Evolutionary conservation across 164 flowering plant species (phyloP).

Genomic region (Piper betle): DNA sequence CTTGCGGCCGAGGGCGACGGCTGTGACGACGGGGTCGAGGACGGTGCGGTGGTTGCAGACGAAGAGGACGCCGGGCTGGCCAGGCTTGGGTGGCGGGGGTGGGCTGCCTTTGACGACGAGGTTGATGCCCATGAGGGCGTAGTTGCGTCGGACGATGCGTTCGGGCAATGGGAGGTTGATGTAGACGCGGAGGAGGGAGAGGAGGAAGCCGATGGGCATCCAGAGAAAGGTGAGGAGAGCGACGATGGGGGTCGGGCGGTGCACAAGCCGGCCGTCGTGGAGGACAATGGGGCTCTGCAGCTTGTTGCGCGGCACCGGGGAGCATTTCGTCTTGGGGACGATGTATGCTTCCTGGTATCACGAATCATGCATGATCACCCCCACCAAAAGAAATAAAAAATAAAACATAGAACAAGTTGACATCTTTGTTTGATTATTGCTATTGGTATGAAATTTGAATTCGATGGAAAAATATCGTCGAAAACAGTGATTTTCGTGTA

Average conservation of each 20-base stretch:
- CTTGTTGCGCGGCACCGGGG: conserved; percentile 51
- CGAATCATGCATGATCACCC: background rate
- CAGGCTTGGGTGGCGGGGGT: conserved; percentile 52
- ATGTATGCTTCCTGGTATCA: conserved; percentile 59
- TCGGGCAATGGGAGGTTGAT: conserved; percentile 54
- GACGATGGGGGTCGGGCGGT: conserved; percentile 49
- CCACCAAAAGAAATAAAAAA: background rate
- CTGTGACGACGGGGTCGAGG: conserved; percentile 63
- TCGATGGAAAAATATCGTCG: too few relatives aligned
- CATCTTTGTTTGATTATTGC: too few relatives aligned
- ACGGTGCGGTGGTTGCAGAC: conserved; percentile 38
- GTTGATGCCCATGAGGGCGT: conserved; percentile 44
- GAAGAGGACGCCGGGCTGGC: conserved; percentile 41
- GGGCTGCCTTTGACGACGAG: conserved; percentile 62
- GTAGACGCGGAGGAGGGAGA: conserved; percentile 48
- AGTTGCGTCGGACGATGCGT: conserved; percentile 31
- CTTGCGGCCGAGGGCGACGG: conserved; percentile 60
- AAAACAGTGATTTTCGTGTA: too few relatives aligned
- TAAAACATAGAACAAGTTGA: too few relatives aligned
- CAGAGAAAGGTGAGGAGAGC: conserved; percentile 60
- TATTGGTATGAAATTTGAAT: too few relatives aligned
- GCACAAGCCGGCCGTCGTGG: conserved; percentile 63
- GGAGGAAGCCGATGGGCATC: conserved; percentile 65
- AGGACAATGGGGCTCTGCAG: conserved; percentile 53
- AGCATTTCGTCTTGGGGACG: conserved; percentile 52